phyloP scores from a whole-genome alignment of 306 rosid genomes.

The Vigna mungo region DNA sequence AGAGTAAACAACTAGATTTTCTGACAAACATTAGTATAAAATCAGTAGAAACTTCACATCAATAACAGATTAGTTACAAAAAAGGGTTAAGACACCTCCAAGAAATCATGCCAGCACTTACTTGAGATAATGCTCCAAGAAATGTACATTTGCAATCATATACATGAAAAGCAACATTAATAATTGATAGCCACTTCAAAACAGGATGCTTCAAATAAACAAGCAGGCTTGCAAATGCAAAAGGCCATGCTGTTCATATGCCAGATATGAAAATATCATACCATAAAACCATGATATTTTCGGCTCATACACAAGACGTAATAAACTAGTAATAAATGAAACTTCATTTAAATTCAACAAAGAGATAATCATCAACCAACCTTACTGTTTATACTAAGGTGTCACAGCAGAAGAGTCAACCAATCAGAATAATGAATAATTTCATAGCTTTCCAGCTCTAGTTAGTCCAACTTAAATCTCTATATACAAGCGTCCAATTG shows the following conservation, averaged over 20 bases:
- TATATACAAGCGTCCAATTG: too few species aligned
- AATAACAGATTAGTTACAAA: too few species aligned
- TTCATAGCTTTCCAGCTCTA: slow-evolving; percentile 5
- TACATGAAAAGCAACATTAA: neutral
- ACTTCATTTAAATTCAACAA: slow-evolving; percentile 1
- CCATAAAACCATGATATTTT: neutral
- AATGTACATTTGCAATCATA: neutral
- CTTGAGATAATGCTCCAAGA: slow-evolving; percentile 16
- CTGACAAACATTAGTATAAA: too few species aligned
- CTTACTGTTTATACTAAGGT: slow-evolving; percentile 1
- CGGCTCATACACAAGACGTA: neutral
- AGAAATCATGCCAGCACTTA: slow-evolving; percentile 1
- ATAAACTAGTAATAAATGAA: neutral
- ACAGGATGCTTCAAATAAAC: slow-evolving; percentile 14
- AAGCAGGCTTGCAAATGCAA: slow-evolving; percentile 1
- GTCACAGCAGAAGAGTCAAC: slow-evolving; percentile 11
- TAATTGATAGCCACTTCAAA: neutral
- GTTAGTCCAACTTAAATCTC: neutral
- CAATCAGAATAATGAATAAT: slow-evolving; percentile 19
- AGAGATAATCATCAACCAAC: neutral
- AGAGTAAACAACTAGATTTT: too few species aligned
- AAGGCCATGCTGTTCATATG: neutral
- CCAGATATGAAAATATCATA: too few species aligned
- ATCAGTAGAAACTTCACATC: too few species aligned
- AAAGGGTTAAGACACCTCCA: neutral